phyloP scores from a whole-genome alignment of 495 filamentous ascomycete genomes.

The Hypoxylon lienhwacheense region DNA sequence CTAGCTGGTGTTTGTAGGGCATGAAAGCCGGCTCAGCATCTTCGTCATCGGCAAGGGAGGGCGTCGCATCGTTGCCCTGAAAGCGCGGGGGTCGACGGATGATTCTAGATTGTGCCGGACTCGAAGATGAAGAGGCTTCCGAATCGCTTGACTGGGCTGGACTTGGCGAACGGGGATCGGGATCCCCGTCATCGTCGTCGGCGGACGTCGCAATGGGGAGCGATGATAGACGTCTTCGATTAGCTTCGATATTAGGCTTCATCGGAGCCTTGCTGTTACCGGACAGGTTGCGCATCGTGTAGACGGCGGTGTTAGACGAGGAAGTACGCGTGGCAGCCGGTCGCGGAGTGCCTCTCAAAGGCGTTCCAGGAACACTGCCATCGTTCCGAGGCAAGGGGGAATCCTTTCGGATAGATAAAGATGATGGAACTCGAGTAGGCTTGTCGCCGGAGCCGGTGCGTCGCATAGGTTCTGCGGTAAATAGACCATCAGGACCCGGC shows the following conservation, averaged over 20 bases:
- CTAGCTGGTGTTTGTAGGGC: constrained; percentile 53
- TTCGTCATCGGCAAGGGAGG: constrained; percentile 47
- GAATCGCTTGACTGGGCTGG: constrained; percentile 42
- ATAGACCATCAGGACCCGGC: constrained; percentile 48
- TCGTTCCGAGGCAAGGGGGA: constrained; percentile 56
- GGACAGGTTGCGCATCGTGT: constrained; percentile 37
- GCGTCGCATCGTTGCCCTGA: constrained; percentile 43
- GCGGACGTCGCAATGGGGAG: constrained; percentile 36
- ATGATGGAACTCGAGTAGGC: constrained; percentile 58
- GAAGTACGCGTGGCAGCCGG: constrained; percentile 58
- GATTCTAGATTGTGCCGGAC: constrained; percentile 53
- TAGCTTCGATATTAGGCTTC: constrained; percentile 21
- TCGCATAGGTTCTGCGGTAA: constrained; percentile 58
- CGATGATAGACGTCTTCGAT: constrained; percentile 14
- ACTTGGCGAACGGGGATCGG: constrained; percentile 39
- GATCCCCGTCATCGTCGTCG: constrained; percentile 30
- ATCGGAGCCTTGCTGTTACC: constrained; percentile 17
- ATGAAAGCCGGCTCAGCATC: constrained; percentile 71
- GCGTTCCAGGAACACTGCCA: constrained; percentile 40
- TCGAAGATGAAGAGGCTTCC: constrained; percentile 47
- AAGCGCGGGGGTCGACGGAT: constrained; percentile 62
- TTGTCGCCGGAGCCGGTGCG: constrained; percentile 59
- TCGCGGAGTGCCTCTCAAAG: constrained; percentile 40
- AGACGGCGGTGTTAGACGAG: constrained; percentile 60
- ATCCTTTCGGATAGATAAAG: constrained; percentile 67